phyloP scores from a whole-genome alignment of 2,329 filamentous ascomycete genomes.

The Fusarium caatingaense region DNA sequence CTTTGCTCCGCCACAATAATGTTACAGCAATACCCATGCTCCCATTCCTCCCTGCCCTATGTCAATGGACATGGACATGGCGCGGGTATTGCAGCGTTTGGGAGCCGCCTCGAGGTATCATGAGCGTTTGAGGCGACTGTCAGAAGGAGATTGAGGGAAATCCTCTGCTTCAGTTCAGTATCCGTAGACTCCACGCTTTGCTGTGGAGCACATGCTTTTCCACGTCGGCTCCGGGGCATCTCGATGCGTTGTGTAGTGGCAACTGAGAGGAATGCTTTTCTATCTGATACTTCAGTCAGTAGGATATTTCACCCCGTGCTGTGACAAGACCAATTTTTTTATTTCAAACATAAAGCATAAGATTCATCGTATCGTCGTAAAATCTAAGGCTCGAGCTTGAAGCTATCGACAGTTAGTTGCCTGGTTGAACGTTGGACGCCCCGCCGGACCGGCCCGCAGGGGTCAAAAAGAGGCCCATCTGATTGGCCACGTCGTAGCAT shows the following conservation, averaged over 20 bases:
- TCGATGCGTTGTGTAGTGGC: neutral
- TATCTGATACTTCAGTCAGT: neutral
- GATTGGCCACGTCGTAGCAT: conserved; percentile 26
- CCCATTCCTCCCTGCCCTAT: conserved; percentile 14
- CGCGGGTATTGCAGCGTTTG: neutral
- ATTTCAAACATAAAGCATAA: conserved; percentile 6
- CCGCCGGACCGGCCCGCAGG: conserved; percentile 45
- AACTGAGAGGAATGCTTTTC: neutral
- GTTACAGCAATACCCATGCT: neutral
- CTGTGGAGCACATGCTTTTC: conserved; percentile 9
- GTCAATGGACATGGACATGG: conserved; percentile 1
- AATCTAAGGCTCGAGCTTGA: neutral
- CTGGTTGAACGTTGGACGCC: conserved; percentile 12
- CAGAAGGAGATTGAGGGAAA: conserved; percentile 10
- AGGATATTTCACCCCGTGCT: neutral
- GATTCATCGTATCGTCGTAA: neutral
- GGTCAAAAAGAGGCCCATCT: conserved; percentile 8
- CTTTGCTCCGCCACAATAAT: conserved; percentile 23
- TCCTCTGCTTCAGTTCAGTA: conserved; percentile 1
- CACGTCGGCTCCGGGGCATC: neutral
- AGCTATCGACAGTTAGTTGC: conserved; percentile 12
- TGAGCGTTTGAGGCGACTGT: conserved; percentile 18
- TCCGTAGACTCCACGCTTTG: conserved; percentile 17
- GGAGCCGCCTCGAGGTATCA: neutral
- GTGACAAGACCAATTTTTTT: neutral